Conservation (phyloP, 306 rosid genomes). For the Luffa acutangula region DNA sequence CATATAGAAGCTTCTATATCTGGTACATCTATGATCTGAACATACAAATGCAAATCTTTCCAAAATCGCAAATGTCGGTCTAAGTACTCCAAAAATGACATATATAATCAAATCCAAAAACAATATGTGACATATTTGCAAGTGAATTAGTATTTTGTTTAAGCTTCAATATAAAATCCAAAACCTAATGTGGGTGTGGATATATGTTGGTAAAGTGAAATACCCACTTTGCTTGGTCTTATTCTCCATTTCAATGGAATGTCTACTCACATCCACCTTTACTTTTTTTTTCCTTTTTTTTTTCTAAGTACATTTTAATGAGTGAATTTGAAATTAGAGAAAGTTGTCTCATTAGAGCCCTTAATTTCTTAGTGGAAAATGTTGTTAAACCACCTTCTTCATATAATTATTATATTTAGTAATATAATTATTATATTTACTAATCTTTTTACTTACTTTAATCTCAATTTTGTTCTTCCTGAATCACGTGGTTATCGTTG, state of each 20-base stretch:
- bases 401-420: background rate
- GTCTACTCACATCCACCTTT: background rate
- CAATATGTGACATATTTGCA: background rate
- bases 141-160: background rate
- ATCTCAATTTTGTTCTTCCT: background rate
- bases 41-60: too few species aligned
- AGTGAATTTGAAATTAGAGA: too few species aligned
- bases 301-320: background rate
- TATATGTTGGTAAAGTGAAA: background rate
- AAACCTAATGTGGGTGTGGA: background rate
- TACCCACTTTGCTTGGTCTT: background rate
- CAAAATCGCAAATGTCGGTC: too few species aligned
- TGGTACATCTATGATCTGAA: too few species aligned
- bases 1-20: too few species aligned
- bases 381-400: background rate
- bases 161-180: background rate
- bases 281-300: background rate
- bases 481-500: background rate
- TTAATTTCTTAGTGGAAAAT: background rate
- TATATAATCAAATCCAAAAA: too few species aligned
- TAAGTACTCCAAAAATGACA: background rate
- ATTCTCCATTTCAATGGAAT: background rate
- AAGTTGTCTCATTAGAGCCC: too few species aligned
- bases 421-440: background rate
- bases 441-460: background rate